phyloP scores from a whole-genome alignment of 352 stramenopile species.

The Saprolegnia parasitica region DNA sequence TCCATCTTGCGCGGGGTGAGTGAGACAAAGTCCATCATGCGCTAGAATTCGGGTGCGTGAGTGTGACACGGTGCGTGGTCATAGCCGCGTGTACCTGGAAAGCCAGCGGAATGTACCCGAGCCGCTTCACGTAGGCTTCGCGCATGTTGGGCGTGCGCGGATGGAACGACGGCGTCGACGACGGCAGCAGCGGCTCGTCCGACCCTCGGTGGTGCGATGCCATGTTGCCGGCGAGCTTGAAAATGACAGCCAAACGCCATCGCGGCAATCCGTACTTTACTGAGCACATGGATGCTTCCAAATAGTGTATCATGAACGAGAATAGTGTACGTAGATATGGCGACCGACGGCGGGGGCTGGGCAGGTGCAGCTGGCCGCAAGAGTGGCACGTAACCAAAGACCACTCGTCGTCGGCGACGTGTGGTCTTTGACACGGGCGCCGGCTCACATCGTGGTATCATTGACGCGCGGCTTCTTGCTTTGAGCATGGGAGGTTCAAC shows the following conservation, averaged over 20 bases:
- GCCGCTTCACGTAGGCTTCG: slow-evolving; percentile 65
- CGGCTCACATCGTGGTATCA: no score
- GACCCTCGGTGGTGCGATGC: not conserved
- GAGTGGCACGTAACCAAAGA: not conserved
- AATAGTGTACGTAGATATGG: not conserved
- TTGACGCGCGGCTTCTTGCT: no score
- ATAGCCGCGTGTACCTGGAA: slow-evolving; percentile 48
- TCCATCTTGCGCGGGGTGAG: slow-evolving; percentile 63
- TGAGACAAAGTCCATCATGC: slow-evolving; percentile 62
- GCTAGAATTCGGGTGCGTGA: slow-evolving; percentile 49
- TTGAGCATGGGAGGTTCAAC: no score
- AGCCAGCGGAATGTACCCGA: slow-evolving; percentile 75
- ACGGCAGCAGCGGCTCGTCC: slow-evolving; percentile 4
- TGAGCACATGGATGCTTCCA: not conserved
- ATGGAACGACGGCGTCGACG: not conserved
- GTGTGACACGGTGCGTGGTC: not conserved
- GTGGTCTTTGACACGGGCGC: not conserved
- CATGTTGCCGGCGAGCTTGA: not conserved
- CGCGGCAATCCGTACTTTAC: not conserved
- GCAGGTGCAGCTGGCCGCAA: not conserved
- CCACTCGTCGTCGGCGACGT: not conserved
- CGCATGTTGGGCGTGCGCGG: slow-evolving; percentile 40
- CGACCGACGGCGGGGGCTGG: not conserved
- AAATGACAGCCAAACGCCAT: not conserved
- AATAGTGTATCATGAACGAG: not conserved